Evolutionary conservation across 148 eudicot species (phyloP).

Genomic region (Cornus kousa): DNA sequence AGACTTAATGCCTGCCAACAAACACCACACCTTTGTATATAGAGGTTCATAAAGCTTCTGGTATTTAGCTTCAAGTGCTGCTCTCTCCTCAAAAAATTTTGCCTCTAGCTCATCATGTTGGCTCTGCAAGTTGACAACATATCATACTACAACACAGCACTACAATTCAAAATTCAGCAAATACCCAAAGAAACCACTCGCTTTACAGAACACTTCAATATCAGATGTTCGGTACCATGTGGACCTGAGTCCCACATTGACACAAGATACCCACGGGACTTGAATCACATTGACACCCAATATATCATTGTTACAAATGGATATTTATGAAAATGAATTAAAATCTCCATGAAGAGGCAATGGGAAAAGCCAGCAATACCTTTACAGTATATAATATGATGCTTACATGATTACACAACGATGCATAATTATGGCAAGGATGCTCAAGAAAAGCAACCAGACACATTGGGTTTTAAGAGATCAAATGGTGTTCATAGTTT

Average conservation of each 20-base stretch:
- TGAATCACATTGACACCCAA: no score
- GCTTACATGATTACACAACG: background rate
- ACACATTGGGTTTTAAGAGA: no score
- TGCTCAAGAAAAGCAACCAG: background rate
- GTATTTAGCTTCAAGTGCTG: conserved; percentile 86
- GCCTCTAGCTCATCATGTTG: conserved; percentile 86
- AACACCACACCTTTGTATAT: conserved; percentile 55
- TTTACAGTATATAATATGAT: background rate
- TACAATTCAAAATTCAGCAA: background rate
- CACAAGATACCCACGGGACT: background rate
- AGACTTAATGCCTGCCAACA: background rate
- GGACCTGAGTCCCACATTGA: background rate
- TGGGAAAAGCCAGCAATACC: background rate
- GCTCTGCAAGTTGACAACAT: conserved; percentile 37
- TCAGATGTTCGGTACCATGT: background rate
- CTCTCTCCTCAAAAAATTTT: conserved; percentile 87
- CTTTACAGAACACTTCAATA: background rate
- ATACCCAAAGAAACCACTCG: background rate
- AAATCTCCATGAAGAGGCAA: no score
- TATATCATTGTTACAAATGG: background rate
- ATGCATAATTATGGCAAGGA: background rate
- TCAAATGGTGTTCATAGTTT: no score
- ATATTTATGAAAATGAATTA: background rate
- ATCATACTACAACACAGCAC: background rate
- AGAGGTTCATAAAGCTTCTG: conserved; percentile 85